Evolutionary conservation across 257 asterid species (phyloP).

Genomic region (Solanum gandarillasii): DNA sequence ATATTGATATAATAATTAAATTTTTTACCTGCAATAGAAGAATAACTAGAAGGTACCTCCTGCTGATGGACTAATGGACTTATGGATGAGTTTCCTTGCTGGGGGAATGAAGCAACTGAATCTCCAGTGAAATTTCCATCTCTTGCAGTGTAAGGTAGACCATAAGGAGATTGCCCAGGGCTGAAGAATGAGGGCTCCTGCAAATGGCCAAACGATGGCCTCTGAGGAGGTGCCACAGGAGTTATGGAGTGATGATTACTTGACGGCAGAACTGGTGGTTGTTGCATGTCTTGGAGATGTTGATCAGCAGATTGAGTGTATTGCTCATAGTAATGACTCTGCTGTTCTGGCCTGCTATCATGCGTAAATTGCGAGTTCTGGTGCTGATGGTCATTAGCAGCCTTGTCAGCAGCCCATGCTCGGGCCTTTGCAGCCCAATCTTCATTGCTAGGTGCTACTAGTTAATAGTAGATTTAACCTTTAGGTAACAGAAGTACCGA

Average conservation of each 20-base stretch:
- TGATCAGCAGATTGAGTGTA: constrained; percentile 44
- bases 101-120: constrained; percentile 36
- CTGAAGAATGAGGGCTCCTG: constrained; percentile 36
- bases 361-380: constrained; percentile 37
- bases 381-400: constrained; percentile 56
- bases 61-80: constrained; percentile 80
- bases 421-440: constrained; percentile 98
- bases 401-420: constrained; percentile 93
- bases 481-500: not conserved
- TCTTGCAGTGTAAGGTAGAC: constrained; percentile 33
- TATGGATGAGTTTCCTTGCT: constrained; percentile 43
- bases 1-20: constrained; percentile 30
- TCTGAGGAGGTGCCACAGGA: constrained; percentile 26
- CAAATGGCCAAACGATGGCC: constrained; percentile 24
- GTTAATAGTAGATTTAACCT: constrained; percentile 10
- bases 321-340: constrained; percentile 36
- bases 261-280: constrained; percentile 25
- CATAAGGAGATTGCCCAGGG: constrained; percentile 45
- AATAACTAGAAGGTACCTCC: constrained; percentile 99
- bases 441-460: constrained; percentile 52
- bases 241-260: constrained; percentile 43
- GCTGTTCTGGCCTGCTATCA: constrained; percentile 47
- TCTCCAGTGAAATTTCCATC: constrained; percentile 52
- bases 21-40: constrained; percentile 97
- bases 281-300: constrained; percentile 30